These are phyloP conservation scores for Lyophyllum decastes DNA, from an alignment of 768 basidiomycete genomes.

Conservation along the genomic window DNA sequence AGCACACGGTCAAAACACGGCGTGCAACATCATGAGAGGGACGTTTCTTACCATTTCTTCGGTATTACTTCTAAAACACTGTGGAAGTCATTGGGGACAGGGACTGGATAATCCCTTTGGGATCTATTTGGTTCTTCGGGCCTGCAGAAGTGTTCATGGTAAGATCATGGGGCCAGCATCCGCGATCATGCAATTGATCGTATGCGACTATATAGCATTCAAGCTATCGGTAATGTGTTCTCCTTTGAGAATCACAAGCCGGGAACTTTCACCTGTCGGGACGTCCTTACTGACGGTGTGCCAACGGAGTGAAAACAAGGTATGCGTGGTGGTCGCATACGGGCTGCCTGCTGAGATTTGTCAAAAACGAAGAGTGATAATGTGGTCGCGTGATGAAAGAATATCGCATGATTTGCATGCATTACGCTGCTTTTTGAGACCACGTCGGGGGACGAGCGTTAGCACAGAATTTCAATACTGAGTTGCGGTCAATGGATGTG, in stretches of 20 bases:
- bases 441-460: too few species aligned
- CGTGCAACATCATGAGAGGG: conserved; percentile 4
- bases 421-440: too few species aligned
- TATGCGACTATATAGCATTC: background rate
- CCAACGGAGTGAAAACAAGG: background rate
- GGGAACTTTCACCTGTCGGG: background rate
- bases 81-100: background rate
- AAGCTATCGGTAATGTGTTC: background rate
- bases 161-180: background rate
- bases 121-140: background rate
- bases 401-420: too few species aligned
- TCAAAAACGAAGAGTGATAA: background rate
- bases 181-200: background rate
- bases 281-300: background rate
- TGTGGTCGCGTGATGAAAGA: background rate
- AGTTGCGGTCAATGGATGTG: too few species aligned
- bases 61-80: background rate
- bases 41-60: conserved; percentile 4
- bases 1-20: background rate
- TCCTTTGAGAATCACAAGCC: conserved; percentile 9
- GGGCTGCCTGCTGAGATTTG: background rate
- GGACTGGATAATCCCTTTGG: background rate
- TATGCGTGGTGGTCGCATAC: background rate
- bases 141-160: background rate
- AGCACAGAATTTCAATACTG: too few species aligned